Percentiles rank a stretch among this genome's conserved stretches.
These are phyloP conservation scores for Colletotrichum orbiculare DNA, from an alignment of 2,329 filamentous ascomycete genomes.

Conservation along the genomic window DNA sequence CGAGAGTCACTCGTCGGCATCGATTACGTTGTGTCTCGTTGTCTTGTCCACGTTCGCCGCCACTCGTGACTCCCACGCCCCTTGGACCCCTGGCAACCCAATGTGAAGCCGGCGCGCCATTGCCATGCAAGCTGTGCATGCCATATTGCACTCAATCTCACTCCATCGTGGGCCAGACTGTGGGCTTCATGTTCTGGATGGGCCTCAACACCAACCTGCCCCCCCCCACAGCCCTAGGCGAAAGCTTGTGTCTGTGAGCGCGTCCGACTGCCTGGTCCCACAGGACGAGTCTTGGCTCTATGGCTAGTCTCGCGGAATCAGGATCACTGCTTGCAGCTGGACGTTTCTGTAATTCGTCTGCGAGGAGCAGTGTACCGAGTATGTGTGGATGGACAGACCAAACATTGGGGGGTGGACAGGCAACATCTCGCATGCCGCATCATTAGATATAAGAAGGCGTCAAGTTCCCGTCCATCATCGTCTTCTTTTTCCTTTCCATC, in stretches of 20 bases:
- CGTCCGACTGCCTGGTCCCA: conserved; percentile 9
- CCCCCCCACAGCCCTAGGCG: background rate
- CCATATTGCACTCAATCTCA: conserved; percentile 22
- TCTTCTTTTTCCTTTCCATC: background rate
- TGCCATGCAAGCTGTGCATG: background rate
- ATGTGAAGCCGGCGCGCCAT: background rate
- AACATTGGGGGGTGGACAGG: background rate
- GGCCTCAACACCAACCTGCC: background rate
- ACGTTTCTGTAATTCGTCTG: too few relatives aligned
- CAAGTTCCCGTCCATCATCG: background rate
- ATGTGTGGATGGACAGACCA: background rate
- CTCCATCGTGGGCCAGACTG: conserved; percentile 20
- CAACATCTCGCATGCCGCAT: background rate
- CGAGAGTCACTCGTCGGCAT: background rate
- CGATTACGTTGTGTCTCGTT: background rate
- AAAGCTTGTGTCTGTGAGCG: conserved; percentile 29
- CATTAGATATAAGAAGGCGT: conserved; percentile 28
- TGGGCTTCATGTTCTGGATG: conserved; percentile 2
- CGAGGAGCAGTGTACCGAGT: background rate
- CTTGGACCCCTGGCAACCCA: background rate
- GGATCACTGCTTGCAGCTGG: conserved; percentile 13
- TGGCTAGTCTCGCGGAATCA: conserved; percentile 6
- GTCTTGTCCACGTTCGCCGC: background rate
- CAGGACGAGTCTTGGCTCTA: conserved; percentile 23
- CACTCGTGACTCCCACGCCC: background rate